Percentiles rank a stretch among this genome's conserved stretches.
phyloP scores from a whole-genome alignment of 805 yeast genomes.

The Metschnikowia kunwiensis region DNA sequence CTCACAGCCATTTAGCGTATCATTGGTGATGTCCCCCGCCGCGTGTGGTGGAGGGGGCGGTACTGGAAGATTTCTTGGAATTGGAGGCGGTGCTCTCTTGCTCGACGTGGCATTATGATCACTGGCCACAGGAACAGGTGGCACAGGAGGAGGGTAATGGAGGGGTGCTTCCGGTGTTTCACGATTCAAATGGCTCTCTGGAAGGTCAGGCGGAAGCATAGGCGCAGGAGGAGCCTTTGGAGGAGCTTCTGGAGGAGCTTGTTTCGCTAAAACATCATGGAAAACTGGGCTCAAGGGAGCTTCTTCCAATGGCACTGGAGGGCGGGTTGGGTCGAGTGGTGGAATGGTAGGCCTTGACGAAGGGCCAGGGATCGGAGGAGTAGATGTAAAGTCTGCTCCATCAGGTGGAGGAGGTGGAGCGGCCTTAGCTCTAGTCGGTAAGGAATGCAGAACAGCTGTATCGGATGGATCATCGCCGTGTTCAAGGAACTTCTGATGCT shows the following conservation, averaged over 20 bases:
- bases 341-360: constrained; percentile 20
- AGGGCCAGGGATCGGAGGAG: constrained; percentile 1
- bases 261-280: constrained; percentile 3
- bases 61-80: constrained; percentile 5
- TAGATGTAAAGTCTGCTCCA: neutral
- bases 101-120: constrained; percentile 12
- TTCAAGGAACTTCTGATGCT: no score
- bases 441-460: neutral
- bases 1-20: no score
- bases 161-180: neutral
- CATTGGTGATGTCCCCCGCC: no score
- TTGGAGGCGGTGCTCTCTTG: constrained; percentile 11
- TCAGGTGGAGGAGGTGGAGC: neutral
- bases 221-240: constrained; percentile 21
- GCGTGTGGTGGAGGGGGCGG: constrained; percentile 1
- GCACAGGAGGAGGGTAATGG: constrained; percentile 1
- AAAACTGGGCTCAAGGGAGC: constrained; percentile 11
- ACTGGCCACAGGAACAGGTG: no score
- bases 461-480: no score
- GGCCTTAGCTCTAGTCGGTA: neutral
- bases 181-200: no score
- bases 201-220: no score
- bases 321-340: constrained; percentile 5
- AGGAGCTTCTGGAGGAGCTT: constrained; percentile 1
- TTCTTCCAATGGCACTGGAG: constrained; percentile 17